These are phyloP conservation scores for Pugionium dolabratum DNA, from an alignment of 345 rosid genomes.

Conservation along the genomic window DNA sequence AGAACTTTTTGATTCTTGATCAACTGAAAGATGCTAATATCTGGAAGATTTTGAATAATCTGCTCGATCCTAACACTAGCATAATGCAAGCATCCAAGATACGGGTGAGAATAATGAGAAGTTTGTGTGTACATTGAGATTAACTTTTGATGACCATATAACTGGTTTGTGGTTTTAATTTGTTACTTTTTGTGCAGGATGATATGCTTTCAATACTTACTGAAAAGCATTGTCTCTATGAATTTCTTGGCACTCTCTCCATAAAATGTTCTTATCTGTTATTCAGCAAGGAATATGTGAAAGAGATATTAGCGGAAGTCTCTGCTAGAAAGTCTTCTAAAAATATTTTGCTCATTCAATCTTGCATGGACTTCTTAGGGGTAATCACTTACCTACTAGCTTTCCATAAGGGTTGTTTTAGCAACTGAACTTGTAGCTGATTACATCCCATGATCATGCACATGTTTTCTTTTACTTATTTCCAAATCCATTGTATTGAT, in stretches of 20 bases:
- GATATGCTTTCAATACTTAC: constrained; percentile 89
- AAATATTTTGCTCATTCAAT: constrained; percentile 48
- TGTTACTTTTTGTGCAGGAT: constrained; percentile 56
- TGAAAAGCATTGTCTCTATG: constrained; percentile 83
- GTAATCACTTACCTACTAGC: constrained; percentile 48
- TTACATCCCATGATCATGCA: constrained; percentile 10
- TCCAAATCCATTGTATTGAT: constrained; percentile 15
- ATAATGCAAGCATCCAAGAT: constrained; percentile 54
- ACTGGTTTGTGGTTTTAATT: constrained; percentile 24
- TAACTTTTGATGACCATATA: constrained; percentile 1
- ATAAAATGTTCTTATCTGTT: constrained; percentile 84
- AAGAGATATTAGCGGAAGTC: constrained; percentile 71
- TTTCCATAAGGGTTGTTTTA: constrained; percentile 1
- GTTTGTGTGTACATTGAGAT: constrained; percentile 15
- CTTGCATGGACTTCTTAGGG: constrained; percentile 94
- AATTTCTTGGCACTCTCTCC: constrained; percentile 75
- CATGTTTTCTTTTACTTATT: constrained; percentile 9
- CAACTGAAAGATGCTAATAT: constrained; percentile 89
- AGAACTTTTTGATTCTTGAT: constrained; percentile 84
- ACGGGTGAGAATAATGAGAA: constrained; percentile 58
- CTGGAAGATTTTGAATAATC: constrained; percentile 75
- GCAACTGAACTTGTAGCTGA: constrained; percentile 11
- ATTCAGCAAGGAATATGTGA: constrained; percentile 88
- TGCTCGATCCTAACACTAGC: constrained; percentile 76
- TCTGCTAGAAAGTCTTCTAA: constrained; percentile 61